Percentiles rank a stretch among this genome's conserved stretches.
Evolutionary conservation across 148 eudicot species (phyloP).

Genomic region (Rhododendron kiyosumense): DNA sequence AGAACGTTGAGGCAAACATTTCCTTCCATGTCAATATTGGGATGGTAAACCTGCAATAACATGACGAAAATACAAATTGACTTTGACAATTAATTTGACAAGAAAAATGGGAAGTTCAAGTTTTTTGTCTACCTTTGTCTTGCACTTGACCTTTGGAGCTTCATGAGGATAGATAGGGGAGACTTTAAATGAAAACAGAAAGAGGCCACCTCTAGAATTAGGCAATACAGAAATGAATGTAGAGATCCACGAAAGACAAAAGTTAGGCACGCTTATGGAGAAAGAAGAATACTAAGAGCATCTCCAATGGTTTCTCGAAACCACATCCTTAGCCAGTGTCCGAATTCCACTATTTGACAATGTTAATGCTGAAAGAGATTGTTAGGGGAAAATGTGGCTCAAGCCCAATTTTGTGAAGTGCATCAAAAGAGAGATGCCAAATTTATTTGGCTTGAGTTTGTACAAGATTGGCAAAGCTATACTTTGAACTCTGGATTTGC

Average conservation of each 20-base stretch:
- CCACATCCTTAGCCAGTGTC: neutral
- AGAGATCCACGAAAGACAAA: neutral
- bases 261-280: neutral
- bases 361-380: neutral
- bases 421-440: too few species aligned
- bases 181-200: slow-evolving; percentile 49
- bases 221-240: neutral
- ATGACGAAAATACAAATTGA: slow-evolving; percentile 31
- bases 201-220: slow-evolving; percentile 41
- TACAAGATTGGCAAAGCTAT: neutral
- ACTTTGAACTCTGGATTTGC: neutral
- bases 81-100: neutral
- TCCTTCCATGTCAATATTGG: slow-evolving; percentile 87
- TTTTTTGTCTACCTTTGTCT: slow-evolving; percentile 41
- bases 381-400: too few species aligned
- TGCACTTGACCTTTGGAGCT: slow-evolving; percentile 68
- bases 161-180: slow-evolving; percentile 67
- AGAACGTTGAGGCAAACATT: slow-evolving; percentile 87
- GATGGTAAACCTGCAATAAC: slow-evolving; percentile 75
- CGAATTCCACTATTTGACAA: neutral
- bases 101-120: neutral
- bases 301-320: neutral
- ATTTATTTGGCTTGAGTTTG: too few species aligned
- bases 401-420: too few species aligned
- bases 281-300: neutral